Evolutionary conservation across 208 protist genomes (phyloP).

Genomic region (Leishmania mexicana): DNA sequence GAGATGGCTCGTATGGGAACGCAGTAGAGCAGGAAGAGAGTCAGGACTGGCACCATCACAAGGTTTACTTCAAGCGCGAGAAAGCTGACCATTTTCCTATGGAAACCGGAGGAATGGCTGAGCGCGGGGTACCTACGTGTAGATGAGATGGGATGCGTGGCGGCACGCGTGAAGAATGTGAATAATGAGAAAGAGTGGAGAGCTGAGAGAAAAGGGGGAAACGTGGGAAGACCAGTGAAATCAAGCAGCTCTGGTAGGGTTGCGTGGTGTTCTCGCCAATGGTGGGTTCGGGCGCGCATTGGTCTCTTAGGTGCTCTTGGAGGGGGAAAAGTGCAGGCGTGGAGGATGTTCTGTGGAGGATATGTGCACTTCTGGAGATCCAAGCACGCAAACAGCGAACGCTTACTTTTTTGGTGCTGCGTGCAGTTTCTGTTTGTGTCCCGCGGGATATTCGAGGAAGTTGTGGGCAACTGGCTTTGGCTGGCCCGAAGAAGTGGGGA

Average conservation of each 20-base stretch:
- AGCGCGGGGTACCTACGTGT: neutral
- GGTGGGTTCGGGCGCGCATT: neutral
- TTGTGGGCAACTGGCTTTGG: neutral
- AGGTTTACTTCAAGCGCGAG: conserved; percentile 52
- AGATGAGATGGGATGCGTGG: neutral
- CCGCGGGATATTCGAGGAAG: neutral
- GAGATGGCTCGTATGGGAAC: conserved; percentile 42
- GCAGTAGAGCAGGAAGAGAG: conserved; percentile 53
- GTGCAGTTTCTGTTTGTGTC: neutral
- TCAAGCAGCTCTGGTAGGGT: neutral
- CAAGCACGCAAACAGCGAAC: neutral
- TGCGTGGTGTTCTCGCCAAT: neutral
- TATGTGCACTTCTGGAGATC: neutral
- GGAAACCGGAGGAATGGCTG: neutral
- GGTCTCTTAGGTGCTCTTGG: neutral
- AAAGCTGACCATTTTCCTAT: conserved; percentile 36
- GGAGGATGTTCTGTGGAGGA: neutral
- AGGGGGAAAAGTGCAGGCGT: neutral
- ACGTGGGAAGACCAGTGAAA: neutral
- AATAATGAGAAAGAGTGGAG: neutral
- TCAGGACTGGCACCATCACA: conserved; percentile 51
- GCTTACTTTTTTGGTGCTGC: neutral
- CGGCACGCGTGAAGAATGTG: neutral
- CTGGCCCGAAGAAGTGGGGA: no score
- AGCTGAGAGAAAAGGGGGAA: neutral